Evolutionary conservation across 2,329 filamentous ascomycete genomes (phyloP), one percentile per base, ranked within the genome.

Genomic region (Didymella lethalis): DNA sequence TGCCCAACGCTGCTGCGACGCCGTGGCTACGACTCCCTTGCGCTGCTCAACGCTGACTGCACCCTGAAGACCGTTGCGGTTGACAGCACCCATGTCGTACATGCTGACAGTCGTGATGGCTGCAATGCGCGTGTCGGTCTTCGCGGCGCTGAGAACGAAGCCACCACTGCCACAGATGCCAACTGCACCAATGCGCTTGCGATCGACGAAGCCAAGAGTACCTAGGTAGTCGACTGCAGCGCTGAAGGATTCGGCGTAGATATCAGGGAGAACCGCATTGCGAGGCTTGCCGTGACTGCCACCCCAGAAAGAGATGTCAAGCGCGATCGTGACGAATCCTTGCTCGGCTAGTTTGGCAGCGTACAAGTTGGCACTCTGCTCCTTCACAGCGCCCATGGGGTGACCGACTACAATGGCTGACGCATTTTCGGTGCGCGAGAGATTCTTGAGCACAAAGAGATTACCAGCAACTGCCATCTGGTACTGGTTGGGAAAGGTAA

Each of bases 211-310:
- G 20, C 20, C 45, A 3, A 48, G 45, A 2, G 29, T 34, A 7
- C 20, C 45, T 4, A 76, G 69, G 16, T 72, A 75, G 58, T 74
- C 72, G 16, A 75, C 71, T 3, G 71, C 72, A 2, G 70, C 70
- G 55, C 71, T 75, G 50, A 73, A 74, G 1, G 67, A 58, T 46
- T 75, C 72, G 0, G 70, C 59, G 52, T 70, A 75, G 16, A 66
- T 31, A 0, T 75, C 71, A 2, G 65, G 61, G 2, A 57, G 62
- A 0, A 75, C 72, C 2, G 63, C 66, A 25, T 73, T 69, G 25
- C 66, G 66, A n/a, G 68, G 63, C 45, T 69, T 59, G 40, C 71
- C 72, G 0, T 64, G 62, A 58, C 69, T 73, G 26, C 57, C 64
- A 28, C 72, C 72, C 65, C 64, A 73, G 57, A 61, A 68, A 1